These are phyloP conservation scores for Stenocarpella maydis DNA, from an alignment of 2,329 filamentous ascomycete genomes.

Conservation along the genomic window DNA sequence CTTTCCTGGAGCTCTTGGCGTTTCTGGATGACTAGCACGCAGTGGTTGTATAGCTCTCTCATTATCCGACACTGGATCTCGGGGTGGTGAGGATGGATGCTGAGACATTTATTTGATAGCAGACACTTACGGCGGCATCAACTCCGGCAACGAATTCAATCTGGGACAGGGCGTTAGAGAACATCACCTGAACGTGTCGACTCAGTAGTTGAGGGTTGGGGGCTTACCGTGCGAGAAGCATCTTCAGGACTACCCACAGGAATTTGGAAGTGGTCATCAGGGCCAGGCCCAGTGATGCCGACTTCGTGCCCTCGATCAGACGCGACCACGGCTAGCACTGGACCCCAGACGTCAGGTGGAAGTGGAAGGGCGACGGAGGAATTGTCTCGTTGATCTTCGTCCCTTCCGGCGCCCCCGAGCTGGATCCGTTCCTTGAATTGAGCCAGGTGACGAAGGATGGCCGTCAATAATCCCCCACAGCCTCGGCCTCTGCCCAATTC, in stretches of 20 bases:
- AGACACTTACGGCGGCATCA: constrained; percentile 25
- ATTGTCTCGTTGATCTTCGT: not conserved
- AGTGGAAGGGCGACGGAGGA: not conserved
- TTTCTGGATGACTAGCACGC: not conserved
- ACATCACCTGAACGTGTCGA: not conserved
- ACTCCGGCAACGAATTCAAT: constrained; percentile 19
- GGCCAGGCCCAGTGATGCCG: constrained; percentile 22
- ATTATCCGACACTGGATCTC: constrained; percentile 20
- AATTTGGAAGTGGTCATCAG: constrained; percentile 17
- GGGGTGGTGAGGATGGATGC: not conserved
- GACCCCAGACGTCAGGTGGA: constrained; percentile 1
- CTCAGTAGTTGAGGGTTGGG: not conserved
- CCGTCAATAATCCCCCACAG: constrained; percentile 25
- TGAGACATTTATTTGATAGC: not conserved
- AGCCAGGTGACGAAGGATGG: constrained; percentile 17
- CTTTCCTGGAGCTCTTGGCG: constrained; percentile 4
- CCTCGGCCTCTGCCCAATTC: constrained; percentile 9
- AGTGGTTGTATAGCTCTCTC: constrained; percentile 5
- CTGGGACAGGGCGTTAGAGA: not conserved
- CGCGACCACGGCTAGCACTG: not conserved
- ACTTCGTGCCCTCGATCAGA: not conserved
- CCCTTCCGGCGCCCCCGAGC: not conserved
- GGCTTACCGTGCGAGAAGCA: constrained; percentile 25
- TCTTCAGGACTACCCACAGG: not conserved
- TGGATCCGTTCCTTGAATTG: not conserved